Evolutionary conservation across 495 filamentous ascomycete species (phyloP), one percentile per base, ranked within the genome.

Genomic region (Tuber borchii): DNA sequence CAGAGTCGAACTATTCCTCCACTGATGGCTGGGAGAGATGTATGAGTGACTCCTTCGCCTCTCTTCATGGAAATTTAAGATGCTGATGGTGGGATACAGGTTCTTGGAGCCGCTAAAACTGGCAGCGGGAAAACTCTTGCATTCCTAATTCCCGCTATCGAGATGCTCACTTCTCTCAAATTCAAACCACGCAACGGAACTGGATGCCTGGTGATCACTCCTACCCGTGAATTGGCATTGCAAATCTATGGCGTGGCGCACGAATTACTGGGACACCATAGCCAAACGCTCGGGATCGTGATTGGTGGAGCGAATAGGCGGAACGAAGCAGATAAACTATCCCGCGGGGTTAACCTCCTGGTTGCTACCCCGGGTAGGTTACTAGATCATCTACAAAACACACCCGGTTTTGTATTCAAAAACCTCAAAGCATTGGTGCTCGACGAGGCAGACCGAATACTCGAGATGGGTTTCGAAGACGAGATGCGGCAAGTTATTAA

Each of bases 401-500:
- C 93, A 1, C 90, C 90, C 74, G 92, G 91, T 20, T 98, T 98
- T 79, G 89, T 97, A 20, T 97, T 92, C 87, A 97, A 97, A 85
- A 97, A 98, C 84, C 83, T 97, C 72, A 92, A 90, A 82, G 90
- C 93, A 9, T 85, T 99, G 12, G 88, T 98, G 56, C 95, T 97
- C 76, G 93, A 97, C 81, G 94, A 97, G 83, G 94, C 95, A 34
- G 94, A 97, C 81, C 89, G 94, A 70, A 98, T 97, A 76, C 86
- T 99, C 44, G 95, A 99, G 86, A 92, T 97, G 75, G 95, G 95
- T 76, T 99, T 99, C 86, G 95, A 99, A 82, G 96, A 98, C 80
- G 95, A 99, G 84, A 97, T 97, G 93, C 89, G 93, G 71, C 93
- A 97, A 83, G 97, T 99, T 80, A 89, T 98, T 83, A 97, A 97